Conservation (phyloP, 2,329 filamentous ascomycete genomes). For the Cryphonectria nitschkei region DNA sequence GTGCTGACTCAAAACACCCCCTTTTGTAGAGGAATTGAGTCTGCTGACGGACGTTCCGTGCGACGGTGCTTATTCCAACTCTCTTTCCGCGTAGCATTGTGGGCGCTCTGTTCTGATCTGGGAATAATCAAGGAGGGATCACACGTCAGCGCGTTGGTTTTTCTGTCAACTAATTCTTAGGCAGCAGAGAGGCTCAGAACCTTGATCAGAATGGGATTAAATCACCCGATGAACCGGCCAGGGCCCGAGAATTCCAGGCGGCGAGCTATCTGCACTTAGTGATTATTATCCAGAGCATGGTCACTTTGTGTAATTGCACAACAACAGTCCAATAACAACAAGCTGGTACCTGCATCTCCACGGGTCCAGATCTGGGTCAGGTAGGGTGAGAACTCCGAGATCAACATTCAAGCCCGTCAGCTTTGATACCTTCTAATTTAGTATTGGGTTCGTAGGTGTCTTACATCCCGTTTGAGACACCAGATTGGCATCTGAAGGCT, state of each 20-base stretch:
- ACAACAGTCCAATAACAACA: neutral
- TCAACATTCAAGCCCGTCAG: neutral
- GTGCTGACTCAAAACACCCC: neutral
- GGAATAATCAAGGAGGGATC: neutral
- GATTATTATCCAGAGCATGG: neutral
- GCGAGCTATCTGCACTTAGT: neutral
- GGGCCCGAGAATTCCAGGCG: neutral
- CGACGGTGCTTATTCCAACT: neutral
- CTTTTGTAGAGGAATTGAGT: neutral
- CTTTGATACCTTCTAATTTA: neutral
- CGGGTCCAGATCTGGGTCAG: neutral
- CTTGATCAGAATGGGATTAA: neutral
- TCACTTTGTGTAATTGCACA: neutral
- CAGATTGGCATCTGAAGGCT: neutral
- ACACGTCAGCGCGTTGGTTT: neutral
- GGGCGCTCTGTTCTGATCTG: neutral
- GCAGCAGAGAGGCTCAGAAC: neutral
- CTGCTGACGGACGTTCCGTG: neutral
- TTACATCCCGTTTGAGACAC: neutral
- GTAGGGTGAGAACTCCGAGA: neutral
- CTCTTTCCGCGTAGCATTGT: neutral
- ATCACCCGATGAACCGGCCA: neutral
- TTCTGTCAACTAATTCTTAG: neutral
- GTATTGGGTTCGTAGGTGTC: neutral
- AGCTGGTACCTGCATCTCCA: neutral